Evolutionary conservation across 495 filamentous ascomycete species (phyloP), one percentile per base, ranked within the genome.

Genomic region (Annulohypoxylon bovei): DNA sequence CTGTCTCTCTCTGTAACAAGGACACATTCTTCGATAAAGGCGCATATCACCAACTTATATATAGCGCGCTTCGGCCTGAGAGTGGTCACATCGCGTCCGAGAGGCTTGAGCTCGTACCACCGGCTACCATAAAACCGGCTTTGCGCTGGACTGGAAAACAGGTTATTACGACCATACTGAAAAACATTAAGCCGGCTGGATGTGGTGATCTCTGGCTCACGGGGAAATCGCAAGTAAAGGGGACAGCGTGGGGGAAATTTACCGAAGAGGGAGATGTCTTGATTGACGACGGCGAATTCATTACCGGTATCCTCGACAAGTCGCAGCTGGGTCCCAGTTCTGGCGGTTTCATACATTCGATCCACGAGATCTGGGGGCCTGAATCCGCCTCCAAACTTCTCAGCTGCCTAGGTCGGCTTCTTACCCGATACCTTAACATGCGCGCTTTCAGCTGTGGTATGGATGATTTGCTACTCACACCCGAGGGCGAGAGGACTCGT

Each of bases 81-180:
- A 91, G 90, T 70, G 91, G 90, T 1, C 92, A 97, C 74, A 94
- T 93, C 30, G 79, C 81, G 12, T 78, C 84, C 8, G 86, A 88
- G 25, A 87, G 91, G 56, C 93, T 99, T 47, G 83, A 92, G 68
- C 88, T 92, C 3, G 83, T 97, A 1, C 82, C 88, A 9, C 96
- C 96, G 6, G 91, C 94, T 8, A 84, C 97, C 39, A 82, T 92
- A 65, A 96, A 93, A 79, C 96, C 96, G 1, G 85, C 83, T 33
- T 85, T 87, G 18, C 81, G 93, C 49, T 99, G 96, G 96, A 98
- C 94, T n/a, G 96, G 96, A 68, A 99, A 98, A 82, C 96, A 99
- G 77, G 84, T 99, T 14, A 91, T 98, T 65, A 94, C 93, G 12
- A 97, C 95, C 0, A 91, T 99, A 20, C 81, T 99, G 33, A 91